Base-by-base conservation (phyloP, 805 yeast genomes). In the Candida ipomoeae region DNA sequence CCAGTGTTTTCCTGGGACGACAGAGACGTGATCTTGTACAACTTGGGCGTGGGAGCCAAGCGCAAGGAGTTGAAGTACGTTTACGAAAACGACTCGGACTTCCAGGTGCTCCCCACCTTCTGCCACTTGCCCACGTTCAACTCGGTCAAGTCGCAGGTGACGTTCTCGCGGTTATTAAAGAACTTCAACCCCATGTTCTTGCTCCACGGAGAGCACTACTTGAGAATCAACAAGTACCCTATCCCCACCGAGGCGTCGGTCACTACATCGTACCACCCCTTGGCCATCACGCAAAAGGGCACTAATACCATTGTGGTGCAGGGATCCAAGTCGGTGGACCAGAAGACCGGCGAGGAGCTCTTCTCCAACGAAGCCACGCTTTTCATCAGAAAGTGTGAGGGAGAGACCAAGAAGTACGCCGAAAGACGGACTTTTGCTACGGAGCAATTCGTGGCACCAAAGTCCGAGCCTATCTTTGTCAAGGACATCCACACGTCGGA, bases 121-220 rank as follows among this genome's bases (percentile, higher is more conserved):
- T 96, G 96, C 51, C 96, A 89, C 46, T 82, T 92, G 60, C 92
- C 96, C 36, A 84, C 84, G 54, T 86, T 91, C 82, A 77, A 79
- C 57, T 79, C 83, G 44, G 79, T 75, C 45, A 72, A 78, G 60
- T 73, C 82, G 50, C 80, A 80, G 51, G 66, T 82, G 49, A 77
- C 86, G 34, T 80, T 85, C 65, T 72, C 78, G 53, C 73, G 77
- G 51, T 67, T 84, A 40, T 83, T 92, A 59, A 86, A 83, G 51
- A 83, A 88, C 71, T 92, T 89, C 77, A 88, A 89, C 70, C 96
- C 94, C 53, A 85, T 89, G 82, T 78, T 85, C 69, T 77, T 92
- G 63, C 79, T 92, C 59, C 98, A 92, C 67, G 99, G 98, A 52
- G 99, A 92, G 72, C 97, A 92, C 68, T 92, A 87, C 69, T 75